phyloP scores from a whole-genome alignment of 768 basidiomycete genomes.

The Tylopilus vinaceipallidus region DNA sequence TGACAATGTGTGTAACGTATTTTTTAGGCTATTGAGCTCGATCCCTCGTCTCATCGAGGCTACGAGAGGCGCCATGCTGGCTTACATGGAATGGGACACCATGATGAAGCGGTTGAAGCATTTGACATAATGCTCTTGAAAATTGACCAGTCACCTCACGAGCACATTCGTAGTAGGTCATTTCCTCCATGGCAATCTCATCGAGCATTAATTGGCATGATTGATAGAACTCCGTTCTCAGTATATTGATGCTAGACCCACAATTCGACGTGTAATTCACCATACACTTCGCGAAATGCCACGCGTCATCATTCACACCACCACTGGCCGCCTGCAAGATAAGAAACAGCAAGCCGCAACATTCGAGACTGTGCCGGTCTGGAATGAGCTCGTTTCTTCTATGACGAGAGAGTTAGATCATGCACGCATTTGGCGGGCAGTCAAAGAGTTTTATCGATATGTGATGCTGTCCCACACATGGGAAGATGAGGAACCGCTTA shows the following conservation, averaged over 20 bases:
- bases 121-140: neutral
- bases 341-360: neutral
- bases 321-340: neutral
- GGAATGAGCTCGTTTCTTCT: neutral
- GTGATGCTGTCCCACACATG: slow-evolving; percentile 8
- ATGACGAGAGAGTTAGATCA: neutral
- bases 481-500: neutral
- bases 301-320: neutral
- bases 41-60: too few relatives aligned
- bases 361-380: neutral
- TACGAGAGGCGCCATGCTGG: too few relatives aligned
- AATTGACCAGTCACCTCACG: neutral
- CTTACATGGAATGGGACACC: too few relatives aligned
- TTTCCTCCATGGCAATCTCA: too few relatives aligned
- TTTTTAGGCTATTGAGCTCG: too few relatives aligned
- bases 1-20: too few relatives aligned
- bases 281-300: neutral
- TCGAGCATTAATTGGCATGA: too few relatives aligned
- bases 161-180: neutral
- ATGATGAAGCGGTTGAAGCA: neutral
- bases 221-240: neutral
- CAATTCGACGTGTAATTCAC: too few relatives aligned
- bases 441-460: neutral
- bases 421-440: neutral
- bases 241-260: too few relatives aligned